Percentiles rank a stretch among this genome's conserved stretches.
phyloP scores from a whole-genome alignment of 2,329 filamentous ascomycete genomes.

The Colletotrichum sp. region DNA sequence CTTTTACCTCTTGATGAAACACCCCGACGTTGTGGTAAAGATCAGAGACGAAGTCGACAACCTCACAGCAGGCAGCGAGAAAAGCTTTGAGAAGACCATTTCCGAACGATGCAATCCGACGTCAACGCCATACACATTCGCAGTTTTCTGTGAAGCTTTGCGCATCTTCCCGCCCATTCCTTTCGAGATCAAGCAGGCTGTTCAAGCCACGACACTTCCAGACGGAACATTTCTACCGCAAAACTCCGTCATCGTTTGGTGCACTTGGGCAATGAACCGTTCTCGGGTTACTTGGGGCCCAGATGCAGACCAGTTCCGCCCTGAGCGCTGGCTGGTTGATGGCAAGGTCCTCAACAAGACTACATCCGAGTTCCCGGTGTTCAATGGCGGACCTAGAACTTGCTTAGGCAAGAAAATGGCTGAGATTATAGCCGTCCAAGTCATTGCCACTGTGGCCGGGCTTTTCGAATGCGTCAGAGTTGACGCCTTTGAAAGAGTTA shows the following conservation, averaged over 20 bases:
- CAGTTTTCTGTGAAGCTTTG: conserved; percentile 67
- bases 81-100: conserved; percentile 29
- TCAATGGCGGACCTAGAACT: conserved; percentile 66
- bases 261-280: conserved; percentile 68
- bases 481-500: conserved; percentile 53
- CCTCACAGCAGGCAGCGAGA: conserved; percentile 16
- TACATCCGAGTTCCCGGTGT: conserved; percentile 66
- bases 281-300: conserved; percentile 61
- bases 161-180: conserved; percentile 69
- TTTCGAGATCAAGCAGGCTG: conserved; percentile 69
- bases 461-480: conserved; percentile 56
- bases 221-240: conserved; percentile 64
- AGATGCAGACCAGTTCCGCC: conserved; percentile 60
- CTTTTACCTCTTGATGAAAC: conserved; percentile 63
- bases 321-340: conserved; percentile 59
- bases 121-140: conserved; percentile 60
- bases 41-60: conserved; percentile 47
- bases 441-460: conserved; percentile 53
- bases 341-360: conserved; percentile 46
- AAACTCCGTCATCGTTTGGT: conserved; percentile 65
- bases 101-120: conserved; percentile 37
- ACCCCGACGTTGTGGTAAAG: conserved; percentile 44
- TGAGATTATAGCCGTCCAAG: conserved; percentile 62
- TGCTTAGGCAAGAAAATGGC: conserved; percentile 72
- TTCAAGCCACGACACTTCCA: conserved; percentile 56